phyloP scores from a whole-genome alignment of 192 early-diverging fungal genomes.

The Coemansia sp. region DNA sequence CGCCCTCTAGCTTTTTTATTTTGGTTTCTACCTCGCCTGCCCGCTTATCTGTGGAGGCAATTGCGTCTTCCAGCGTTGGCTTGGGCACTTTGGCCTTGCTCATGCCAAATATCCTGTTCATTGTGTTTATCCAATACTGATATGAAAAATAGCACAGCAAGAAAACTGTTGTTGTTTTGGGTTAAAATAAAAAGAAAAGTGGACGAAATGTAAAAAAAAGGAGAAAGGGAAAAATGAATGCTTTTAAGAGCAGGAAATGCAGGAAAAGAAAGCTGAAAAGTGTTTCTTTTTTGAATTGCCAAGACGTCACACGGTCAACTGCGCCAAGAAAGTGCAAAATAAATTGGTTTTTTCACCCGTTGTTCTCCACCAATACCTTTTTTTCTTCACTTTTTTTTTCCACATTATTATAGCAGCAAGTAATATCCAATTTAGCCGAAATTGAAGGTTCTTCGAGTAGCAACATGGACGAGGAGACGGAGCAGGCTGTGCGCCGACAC shows the following conservation, averaged over 20 bases:
- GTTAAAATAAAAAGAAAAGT: not conserved
- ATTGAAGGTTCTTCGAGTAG: not conserved
- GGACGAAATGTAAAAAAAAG: not conserved
- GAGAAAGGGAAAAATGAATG: not conserved
- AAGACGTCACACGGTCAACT: not conserved
- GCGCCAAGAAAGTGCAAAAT: not conserved
- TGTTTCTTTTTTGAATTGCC: not conserved
- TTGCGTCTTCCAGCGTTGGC: slow-evolving; percentile 87
- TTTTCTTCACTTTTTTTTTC: slow-evolving; percentile 1
- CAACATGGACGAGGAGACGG: slow-evolving; percentile 14
- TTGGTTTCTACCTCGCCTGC: slow-evolving; percentile 89
- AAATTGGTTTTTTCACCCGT: not conserved
- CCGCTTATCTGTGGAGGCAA: slow-evolving; percentile 77
- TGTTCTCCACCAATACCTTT: too few species aligned
- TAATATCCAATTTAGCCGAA: not conserved
- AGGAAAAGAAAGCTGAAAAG: not conserved
- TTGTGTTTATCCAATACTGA: slow-evolving; percentile 13
- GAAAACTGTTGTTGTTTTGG: not conserved
- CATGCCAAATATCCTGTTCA: slow-evolving; percentile 95
- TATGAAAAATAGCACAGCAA: not conserved
- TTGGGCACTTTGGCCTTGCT: slow-evolving; percentile 79
- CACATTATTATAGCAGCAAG: not conserved
- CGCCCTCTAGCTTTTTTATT: slow-evolving; percentile 91
- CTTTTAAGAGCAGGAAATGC: not conserved
- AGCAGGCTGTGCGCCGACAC: slow-evolving; percentile 8